A percentile compares a stretch with the other conserved stretches of the same genome.
phyloP scores from a whole-genome alignment of 2,329 filamentous ascomycete species.

The Nemania sp. region DNA sequence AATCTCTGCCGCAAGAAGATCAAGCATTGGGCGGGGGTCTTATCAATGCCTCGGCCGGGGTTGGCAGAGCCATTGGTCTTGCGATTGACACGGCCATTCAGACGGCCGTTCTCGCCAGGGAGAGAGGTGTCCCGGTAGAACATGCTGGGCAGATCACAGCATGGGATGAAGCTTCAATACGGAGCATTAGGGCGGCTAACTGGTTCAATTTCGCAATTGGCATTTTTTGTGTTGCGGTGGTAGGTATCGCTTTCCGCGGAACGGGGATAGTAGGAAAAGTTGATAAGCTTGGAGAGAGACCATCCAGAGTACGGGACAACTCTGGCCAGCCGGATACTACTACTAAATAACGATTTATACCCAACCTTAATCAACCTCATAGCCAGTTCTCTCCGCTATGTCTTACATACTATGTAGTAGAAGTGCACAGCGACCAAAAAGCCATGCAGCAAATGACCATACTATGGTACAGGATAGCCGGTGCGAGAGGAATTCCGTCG shows the following conservation, averaged over 20 bases:
- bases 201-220: constrained; percentile 59
- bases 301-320: constrained; percentile 2
- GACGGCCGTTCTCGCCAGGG: constrained; percentile 61
- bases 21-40: constrained; percentile 71
- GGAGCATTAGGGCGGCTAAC: constrained; percentile 53
- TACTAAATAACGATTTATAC: neutral
- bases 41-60: constrained; percentile 68
- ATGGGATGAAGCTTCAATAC: constrained; percentile 53
- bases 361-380: too few species aligned
- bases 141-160: constrained; percentile 47
- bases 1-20: constrained; percentile 63
- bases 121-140: constrained; percentile 50
- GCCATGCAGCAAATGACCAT: too few species aligned
- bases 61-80: constrained; percentile 68
- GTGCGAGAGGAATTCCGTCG: too few species aligned
- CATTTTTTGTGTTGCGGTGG: constrained; percentile 48
- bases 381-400: too few species aligned
- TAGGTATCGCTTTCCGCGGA: constrained; percentile 54
- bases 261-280: constrained; percentile 57
- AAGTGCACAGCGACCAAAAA: too few species aligned
- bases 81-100: constrained; percentile 69
- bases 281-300: constrained; percentile 22
- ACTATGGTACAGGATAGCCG: too few species aligned
- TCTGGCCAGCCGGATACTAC: neutral
- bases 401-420: too few species aligned